These are phyloP conservation scores for Obba rivulosa DNA, from an alignment of 768 basidiomycete genomes.

Conservation along the genomic window DNA sequence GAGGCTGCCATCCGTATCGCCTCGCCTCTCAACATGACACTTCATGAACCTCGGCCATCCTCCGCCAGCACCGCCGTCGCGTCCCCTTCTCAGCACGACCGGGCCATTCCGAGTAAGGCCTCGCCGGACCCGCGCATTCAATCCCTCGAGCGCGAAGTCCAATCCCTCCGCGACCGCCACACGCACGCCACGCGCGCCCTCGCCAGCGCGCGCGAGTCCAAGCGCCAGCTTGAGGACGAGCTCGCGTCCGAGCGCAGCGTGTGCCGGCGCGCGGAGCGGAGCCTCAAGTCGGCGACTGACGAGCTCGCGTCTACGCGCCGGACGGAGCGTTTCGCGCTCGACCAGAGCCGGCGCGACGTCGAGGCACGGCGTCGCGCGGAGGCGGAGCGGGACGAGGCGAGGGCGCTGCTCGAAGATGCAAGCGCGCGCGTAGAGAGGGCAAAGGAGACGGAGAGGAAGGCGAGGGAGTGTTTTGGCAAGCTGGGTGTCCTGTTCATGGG, in stretches of 20 bases:
- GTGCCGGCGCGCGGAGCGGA: conserved; percentile 19
- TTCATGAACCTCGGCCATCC: too few relatives aligned
- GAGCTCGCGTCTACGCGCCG: conserved; percentile 8
- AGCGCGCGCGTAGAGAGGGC: conserved; percentile 3
- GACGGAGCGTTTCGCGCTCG: conserved; percentile 10
- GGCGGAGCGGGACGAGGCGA: conserved; percentile 5
- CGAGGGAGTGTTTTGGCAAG: conserved; percentile 12
- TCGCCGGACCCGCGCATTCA: conserved; percentile 2
- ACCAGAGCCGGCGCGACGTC: conserved; percentile 14
- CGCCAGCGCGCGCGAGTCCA: conserved; percentile 29
- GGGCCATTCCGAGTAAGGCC: too few relatives aligned
- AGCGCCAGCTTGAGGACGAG: conserved; percentile 41
- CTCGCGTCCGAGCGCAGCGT: conserved; percentile 14
- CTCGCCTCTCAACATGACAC: too few relatives aligned
- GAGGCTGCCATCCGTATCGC: background rate
- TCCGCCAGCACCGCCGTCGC: too few relatives aligned
- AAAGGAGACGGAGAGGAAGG: conserved; percentile 11
- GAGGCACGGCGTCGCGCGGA: conserved; percentile 11
- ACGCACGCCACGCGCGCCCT: conserved; percentile 24
- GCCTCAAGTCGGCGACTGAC: conserved; percentile 7
- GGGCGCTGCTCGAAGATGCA: background rate
- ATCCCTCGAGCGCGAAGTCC: conserved; percentile 32
- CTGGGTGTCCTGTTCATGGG: conserved; percentile 14
- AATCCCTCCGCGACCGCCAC: conserved; percentile 32
- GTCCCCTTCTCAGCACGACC: too few relatives aligned